A percentile compares a stretch with the other conserved stretches of the same genome.
Conservation (phyloP, 2,329 filamentous ascomycete genomes). For the Fusarium haematococcum region DNA sequence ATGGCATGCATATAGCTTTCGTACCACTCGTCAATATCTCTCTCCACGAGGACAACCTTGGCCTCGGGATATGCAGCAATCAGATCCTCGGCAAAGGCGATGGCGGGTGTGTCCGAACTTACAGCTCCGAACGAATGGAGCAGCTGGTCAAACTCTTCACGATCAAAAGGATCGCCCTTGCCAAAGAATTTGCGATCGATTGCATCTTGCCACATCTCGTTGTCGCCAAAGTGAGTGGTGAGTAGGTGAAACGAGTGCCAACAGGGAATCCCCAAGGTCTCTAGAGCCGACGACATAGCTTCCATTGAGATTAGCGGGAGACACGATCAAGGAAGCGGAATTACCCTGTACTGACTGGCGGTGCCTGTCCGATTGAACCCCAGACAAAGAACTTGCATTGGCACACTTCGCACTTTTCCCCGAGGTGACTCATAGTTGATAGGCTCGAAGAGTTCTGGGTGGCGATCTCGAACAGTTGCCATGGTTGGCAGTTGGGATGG, state of each 20-base stretch:
- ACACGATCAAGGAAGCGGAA: rapidly evolving
- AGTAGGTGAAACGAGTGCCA: constrained; percentile 31
- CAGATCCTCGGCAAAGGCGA: constrained; percentile 30
- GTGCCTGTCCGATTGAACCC: constrained; percentile 39
- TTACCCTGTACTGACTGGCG: constrained; percentile 15
- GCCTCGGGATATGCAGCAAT: constrained; percentile 19
- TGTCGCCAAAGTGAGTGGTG: constrained; percentile 36
- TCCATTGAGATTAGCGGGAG: background rate
- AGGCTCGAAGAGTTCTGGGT: constrained; percentile 36
- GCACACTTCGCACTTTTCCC: constrained; percentile 28
- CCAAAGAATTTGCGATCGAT: constrained; percentile 34
- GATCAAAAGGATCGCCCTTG: constrained; percentile 20
- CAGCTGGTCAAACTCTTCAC: constrained; percentile 34
- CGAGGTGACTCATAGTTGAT: constrained; percentile 30
- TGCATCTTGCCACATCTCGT: constrained; percentile 39
- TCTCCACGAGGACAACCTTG: constrained; percentile 12
- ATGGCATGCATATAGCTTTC: constrained; percentile 20
- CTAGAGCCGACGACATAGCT: constrained; percentile 33
- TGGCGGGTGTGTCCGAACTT: constrained; percentile 54
- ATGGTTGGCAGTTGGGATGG: background rate
- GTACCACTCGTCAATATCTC: constrained; percentile 11
- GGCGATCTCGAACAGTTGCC: constrained; percentile 30
- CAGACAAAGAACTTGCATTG: constrained; percentile 35
- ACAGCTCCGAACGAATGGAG: constrained; percentile 46
- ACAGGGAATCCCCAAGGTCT: constrained; percentile 31